Conservation (phyloP, 495 filamentous ascomycete species). For the Penicillium tannophilum region DNA sequence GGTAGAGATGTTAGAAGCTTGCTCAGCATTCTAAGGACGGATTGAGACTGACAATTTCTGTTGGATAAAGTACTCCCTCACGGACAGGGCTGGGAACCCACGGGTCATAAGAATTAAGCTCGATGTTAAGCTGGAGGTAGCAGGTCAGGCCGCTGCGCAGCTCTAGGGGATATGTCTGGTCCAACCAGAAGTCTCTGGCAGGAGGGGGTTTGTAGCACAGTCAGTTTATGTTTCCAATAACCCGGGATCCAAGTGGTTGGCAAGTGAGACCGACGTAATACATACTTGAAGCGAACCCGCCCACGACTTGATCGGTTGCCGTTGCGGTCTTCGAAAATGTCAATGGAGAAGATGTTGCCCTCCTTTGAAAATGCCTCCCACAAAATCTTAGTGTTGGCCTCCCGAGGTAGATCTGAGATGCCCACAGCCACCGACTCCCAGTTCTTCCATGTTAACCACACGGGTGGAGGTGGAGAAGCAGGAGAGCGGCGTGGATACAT, state of each 20-base stretch:
- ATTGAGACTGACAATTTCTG: conserved; percentile 31
- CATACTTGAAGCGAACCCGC: conserved; percentile 47
- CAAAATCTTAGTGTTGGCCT: conserved; percentile 35
- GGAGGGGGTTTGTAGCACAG: conserved; percentile 43
- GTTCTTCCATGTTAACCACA: conserved; percentile 32
- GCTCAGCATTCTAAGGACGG: neutral
- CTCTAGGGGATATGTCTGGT: conserved; percentile 26
- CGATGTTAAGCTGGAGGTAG: neutral
- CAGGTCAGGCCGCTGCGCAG: neutral
- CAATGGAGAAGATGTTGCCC: conserved; percentile 45
- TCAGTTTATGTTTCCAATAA: conserved; percentile 8
- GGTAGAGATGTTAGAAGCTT: neutral
- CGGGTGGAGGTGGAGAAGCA: neutral
- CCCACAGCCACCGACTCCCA: conserved; percentile 44
- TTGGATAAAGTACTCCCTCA: conserved; percentile 27
- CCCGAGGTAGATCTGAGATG: conserved; percentile 34
- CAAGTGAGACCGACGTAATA: conserved; percentile 3
- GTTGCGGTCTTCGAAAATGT: conserved; percentile 42
- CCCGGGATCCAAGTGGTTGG: too few relatives aligned
- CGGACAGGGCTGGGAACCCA: conserved; percentile 33
- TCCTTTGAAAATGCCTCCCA: conserved; percentile 43
- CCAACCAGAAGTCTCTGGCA: conserved; percentile 39
- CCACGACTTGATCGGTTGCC: conserved; percentile 31
- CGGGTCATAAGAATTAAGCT: neutral
- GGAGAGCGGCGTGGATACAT: neutral